Base-by-base conservation (phyloP, 768 basidiomycete species). In the Termitomyces sp. region DNA sequence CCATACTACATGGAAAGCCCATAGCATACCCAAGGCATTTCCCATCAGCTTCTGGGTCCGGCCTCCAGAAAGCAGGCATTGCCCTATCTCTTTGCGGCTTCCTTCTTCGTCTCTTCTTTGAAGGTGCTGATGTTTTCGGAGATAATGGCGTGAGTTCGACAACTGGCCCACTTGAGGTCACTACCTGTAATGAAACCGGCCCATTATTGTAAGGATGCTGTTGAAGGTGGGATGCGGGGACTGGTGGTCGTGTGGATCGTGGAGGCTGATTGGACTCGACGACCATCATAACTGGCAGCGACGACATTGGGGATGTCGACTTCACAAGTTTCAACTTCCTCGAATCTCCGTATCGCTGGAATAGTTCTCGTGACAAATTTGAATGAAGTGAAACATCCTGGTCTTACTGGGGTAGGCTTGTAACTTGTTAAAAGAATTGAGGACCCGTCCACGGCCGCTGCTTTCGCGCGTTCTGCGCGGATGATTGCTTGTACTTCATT, bases 11-110 rank as follows among this genome's bases (percentile, higher is more conserved):
- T 14, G 72, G 72, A 58, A 75, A 77, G 3, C 76, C 76, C 67
- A 75, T 73, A 14, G 69, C 76, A 60, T 79, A 77, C 17, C 77
- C 77, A 42, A 67, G 60, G 56, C 74, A 73, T 59, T 74, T 76
- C 12, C 74, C 76, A 52, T 61, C 66, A 60, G 64, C 65, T 7
- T 59, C 58, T 9, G 73, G 67, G 53, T 70, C 61, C n/a, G 77
- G 76, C 44, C 68, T 62, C 76, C 76, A 79, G 57, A 76, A 79
- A 44, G 64, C 66, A 32, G 77, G 72, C 16, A 59, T 66, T 14
- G 72, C 66, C 14, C 72, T 67, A 19, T 65, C 65, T 50, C 55
- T 66, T 48, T 59, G 48, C 21, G 50, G 58, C 42, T 65, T 58
- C 46, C 61, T 66, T 42, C 58, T 56, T 54, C 59, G 61, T 25